Evolutionary conservation across 73 alveolate species (phyloP).

Genomic region (Breviolum minutum): DNA sequence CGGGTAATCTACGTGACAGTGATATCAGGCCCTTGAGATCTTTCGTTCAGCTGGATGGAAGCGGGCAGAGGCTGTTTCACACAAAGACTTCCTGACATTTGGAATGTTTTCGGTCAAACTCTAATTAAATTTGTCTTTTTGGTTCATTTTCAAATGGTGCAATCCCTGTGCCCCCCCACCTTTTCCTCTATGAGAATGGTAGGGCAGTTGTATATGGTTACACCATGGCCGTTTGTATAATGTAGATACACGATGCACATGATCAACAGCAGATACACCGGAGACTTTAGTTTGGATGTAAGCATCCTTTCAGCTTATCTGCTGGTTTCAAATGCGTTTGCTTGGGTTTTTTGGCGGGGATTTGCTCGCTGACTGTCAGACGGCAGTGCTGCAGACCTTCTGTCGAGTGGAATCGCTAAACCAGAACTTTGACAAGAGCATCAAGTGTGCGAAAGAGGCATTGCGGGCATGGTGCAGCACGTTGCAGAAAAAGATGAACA

Average conservation of each 20-base stretch:
- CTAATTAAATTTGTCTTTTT: too few relatives aligned
- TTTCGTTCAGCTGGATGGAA: constrained; percentile 73
- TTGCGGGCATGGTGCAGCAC: too few relatives aligned
- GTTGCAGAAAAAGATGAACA: not conserved
- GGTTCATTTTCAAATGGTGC: too few relatives aligned
- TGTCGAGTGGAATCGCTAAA: constrained; percentile 73
- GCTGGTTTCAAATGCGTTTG: not conserved
- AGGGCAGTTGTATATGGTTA: too few relatives aligned
- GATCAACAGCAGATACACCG: too few relatives aligned
- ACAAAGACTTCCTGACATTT: too few relatives aligned
- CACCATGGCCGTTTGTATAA: too few relatives aligned
- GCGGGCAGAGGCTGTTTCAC: constrained; percentile 54
- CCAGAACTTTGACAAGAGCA: constrained; percentile 86
- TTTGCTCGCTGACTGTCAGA: constrained; percentile 24
- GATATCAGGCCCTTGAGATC: constrained; percentile 35
- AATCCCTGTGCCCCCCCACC: too few relatives aligned
- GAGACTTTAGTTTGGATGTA: not conserved
- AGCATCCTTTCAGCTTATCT: not conserved
- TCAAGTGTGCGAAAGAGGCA: constrained; percentile 58
- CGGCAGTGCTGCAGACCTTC: constrained; percentile 76
- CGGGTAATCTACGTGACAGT: not conserved
- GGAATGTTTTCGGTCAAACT: too few relatives aligned
- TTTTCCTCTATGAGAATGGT: too few relatives aligned
- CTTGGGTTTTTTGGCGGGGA: not conserved
- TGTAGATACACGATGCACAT: too few relatives aligned